Conservation (phyloP, 352 stramenopile genomes). For the Globisporangium spinosum region DNA sequence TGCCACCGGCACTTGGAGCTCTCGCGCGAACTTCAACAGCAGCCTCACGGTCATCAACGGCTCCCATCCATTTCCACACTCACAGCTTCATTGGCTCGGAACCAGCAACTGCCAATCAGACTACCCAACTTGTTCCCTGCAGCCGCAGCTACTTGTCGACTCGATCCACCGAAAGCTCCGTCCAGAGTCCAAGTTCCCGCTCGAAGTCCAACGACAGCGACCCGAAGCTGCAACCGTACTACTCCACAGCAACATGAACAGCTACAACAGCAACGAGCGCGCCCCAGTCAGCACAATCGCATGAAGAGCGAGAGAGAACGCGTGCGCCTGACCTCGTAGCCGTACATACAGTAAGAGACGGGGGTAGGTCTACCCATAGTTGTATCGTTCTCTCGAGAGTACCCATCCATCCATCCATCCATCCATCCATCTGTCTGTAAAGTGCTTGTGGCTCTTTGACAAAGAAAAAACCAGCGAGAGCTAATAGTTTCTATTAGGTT, state of each 20-base stretch:
- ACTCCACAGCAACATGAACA: not conserved
- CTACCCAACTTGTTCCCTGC: not conserved
- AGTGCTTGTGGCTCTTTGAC: not conserved
- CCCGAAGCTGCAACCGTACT: not conserved
- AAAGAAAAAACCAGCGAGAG: not conserved
- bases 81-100: not conserved
- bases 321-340: not conserved
- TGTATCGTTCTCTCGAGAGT: not conserved
- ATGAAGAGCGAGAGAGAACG: not conserved
- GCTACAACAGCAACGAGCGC: not conserved
- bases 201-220: not conserved
- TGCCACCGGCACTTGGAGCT: not conserved
- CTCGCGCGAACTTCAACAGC: not conserved
- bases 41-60: not conserved
- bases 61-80: conserved; percentile 6
- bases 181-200: not conserved
- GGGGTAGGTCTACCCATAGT: not conserved
- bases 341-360: not conserved
- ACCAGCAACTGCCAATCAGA: not conserved
- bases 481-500: not conserved
- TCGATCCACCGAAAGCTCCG: not conserved
- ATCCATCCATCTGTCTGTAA: too few relatives aligned
- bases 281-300: not conserved
- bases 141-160: not conserved
- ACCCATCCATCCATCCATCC: too few relatives aligned